Evolutionary conservation across 2,329 filamentous ascomycete species (phyloP), one percentile per base, ranked within the genome.

Genomic region (Cadophora malorum): DNA sequence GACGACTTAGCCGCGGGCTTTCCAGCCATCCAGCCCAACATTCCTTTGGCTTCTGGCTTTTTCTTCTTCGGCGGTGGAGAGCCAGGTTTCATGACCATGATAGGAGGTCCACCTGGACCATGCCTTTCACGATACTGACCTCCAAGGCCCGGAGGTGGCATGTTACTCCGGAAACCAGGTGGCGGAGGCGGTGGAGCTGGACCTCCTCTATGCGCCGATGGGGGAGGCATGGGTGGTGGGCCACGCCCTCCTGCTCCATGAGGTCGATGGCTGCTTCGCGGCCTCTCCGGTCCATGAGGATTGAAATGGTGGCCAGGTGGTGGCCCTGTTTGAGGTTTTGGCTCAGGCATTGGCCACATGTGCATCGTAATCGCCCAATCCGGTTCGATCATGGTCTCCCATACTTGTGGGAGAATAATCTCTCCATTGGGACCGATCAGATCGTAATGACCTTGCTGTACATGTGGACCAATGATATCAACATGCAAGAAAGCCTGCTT

Each of bases 401-500:
- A 96, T 16, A 95, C 88, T 67, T 89, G 85, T 6, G 92, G 91
- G 50, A 96, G 86, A 74, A 96, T 94, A 71, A 95, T 94, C 77
- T 96, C 91, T 50, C 90, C 90, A 74, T 93, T 88, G 4, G 92
- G 91, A 0, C 91, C 92, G 63, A 93, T 85, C 52, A 96, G 82
- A 77, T 96, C 92, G 78, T 94, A 96, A 75, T 93, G 91, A 0
- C 92, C 91, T 67, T 91, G 86, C 71, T 89, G 87, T 31, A 96
- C 92, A 73, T 93, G 90, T 19, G 88, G 89, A 0, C 91, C 91
- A 64, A 95, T 88, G 14, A 90, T 82, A 60, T 94, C 91, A 61
- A 96, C 90, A 73, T 94, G 91, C 23, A 91, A 78, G 76, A 96
- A 96, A 21, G 92, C 92, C 81, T 95, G 92, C 76, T 91, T 91